Percentiles rank a stretch among this genome's conserved stretches.
Evolutionary conservation across 352 stramenopile species (phyloP).

Genomic region (Pythium pyrilobum): DNA sequence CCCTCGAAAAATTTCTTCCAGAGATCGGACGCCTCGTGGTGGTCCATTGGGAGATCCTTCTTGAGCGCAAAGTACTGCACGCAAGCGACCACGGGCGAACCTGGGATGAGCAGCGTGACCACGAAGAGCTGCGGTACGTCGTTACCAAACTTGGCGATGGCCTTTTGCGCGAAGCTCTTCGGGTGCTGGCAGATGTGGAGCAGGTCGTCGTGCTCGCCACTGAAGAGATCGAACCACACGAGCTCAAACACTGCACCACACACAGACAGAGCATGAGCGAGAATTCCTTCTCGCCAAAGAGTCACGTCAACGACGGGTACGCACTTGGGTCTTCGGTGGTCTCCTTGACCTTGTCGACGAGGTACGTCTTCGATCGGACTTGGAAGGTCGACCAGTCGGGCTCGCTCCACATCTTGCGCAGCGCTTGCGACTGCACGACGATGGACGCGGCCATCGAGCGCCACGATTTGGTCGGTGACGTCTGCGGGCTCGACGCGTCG

Average conservation of each 20-base stretch:
- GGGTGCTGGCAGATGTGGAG: constrained; percentile 59
- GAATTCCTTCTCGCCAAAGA: no score
- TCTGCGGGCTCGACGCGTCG: constrained; percentile 16
- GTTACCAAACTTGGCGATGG: constrained; percentile 53
- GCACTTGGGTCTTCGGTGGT: constrained; percentile 56
- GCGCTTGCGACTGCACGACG: constrained; percentile 30
- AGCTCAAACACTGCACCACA: constrained; percentile 64
- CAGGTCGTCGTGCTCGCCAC: constrained; percentile 56
- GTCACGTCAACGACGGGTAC: no score
- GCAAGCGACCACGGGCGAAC: constrained; percentile 52
- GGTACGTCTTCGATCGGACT: constrained; percentile 68
- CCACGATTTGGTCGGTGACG: constrained; percentile 46
- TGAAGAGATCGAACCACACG: constrained; percentile 80
- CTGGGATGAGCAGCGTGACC: constrained; percentile 69
- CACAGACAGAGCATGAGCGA: neutral
- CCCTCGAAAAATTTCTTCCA: constrained; percentile 62
- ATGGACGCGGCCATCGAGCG: constrained; percentile 35
- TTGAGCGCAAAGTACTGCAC: constrained; percentile 75
- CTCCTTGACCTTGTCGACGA: constrained; percentile 59
- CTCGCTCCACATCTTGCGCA: constrained; percentile 74
- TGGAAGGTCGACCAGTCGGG: constrained; percentile 56
- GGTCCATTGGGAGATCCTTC: constrained; percentile 4
- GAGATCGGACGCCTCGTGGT: constrained; percentile 19
- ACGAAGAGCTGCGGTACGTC: constrained; percentile 70
- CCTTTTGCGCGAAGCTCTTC: constrained; percentile 66